Percentiles rank a stretch among this genome's conserved stretches.
Evolutionary conservation across 805 yeast genomes (phyloP).

Genomic region (Candida krabiensis): DNA sequence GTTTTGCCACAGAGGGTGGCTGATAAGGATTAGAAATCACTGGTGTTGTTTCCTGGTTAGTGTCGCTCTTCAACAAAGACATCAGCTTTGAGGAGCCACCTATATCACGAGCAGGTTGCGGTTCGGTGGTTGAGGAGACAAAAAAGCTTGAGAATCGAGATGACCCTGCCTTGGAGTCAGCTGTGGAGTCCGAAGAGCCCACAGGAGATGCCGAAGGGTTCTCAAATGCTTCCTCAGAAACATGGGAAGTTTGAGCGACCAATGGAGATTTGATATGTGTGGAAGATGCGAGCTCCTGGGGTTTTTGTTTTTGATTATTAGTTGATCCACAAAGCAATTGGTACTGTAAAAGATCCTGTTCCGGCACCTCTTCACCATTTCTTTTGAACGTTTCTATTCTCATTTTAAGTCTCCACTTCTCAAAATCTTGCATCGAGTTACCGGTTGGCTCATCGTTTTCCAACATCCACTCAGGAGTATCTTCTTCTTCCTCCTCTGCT

Average conservation of each 20-base stretch:
- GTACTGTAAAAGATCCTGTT: slow-evolving; percentile 26
- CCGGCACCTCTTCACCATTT: slow-evolving; percentile 41
- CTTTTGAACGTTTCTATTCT: slow-evolving; percentile 47
- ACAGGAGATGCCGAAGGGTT: slow-evolving; percentile 2
- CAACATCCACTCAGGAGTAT: slow-evolving; percentile 37
- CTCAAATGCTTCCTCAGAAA: not conserved
- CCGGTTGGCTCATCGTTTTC: slow-evolving; percentile 43
- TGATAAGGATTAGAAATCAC: not conserved
- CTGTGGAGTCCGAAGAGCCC: slow-evolving; percentile 7
- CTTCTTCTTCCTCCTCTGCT: slow-evolving; percentile 33
- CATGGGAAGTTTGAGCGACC: not conserved
- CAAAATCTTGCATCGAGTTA: slow-evolving; percentile 56
- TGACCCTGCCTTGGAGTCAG: slow-evolving; percentile 8
- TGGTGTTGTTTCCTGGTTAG: not conserved
- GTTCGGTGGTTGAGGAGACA: slow-evolving; percentile 10
- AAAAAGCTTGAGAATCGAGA: slow-evolving; percentile 30
- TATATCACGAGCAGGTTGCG: slow-evolving; percentile 37
- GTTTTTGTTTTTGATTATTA: not conserved
- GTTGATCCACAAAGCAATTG: slow-evolving; percentile 13
- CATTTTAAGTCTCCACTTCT: slow-evolving; percentile 58
- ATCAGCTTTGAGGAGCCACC: slow-evolving; percentile 34
- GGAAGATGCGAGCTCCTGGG: not conserved
- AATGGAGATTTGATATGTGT: not conserved
- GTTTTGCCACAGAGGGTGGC: not conserved
- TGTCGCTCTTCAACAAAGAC: slow-evolving; percentile 12